Base-by-base conservation (phyloP, 83 land plant species). In the Isoetes engelmannii region DNA sequence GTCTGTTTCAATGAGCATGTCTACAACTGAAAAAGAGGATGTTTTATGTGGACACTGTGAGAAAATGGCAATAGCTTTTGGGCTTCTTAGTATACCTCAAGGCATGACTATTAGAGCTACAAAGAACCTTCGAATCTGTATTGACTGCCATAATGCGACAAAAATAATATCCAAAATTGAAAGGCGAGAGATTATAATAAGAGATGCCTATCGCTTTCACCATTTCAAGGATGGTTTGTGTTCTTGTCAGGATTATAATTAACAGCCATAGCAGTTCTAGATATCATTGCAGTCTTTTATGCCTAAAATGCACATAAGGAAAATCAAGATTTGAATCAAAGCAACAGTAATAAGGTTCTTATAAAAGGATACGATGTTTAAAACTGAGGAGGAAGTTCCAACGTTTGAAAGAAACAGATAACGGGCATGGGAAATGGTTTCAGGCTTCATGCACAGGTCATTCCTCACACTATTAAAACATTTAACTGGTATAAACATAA, bases 41-140 rank as follows among this genome's bases (percentile, higher is more conserved):
- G 53, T 8, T 13, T 50, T n/a, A n/a, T n/a, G 61, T 5, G 71
- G 54, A 45, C 86, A 84, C 60, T 77, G 86, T 37, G 83, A 84
- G 70, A 84, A 84, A 72, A 12, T 84, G 17, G 86, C 86, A 5
- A 74, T 84, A 43, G 84, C 86, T 4, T 84, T 68, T 73, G 77
- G 68, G 28, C 70, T 84, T 7, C 42, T 84, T 5, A 69, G 72
- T 44, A 81, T 77, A 48, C 61, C 58, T n/a, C 46, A 56, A 4
- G 79, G 62, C 0, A 49, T 72, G 44, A n/a, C 72, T 5, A 60
- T 84, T 10, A 67, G 78, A 15, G 69, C 77, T 44, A 48, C 56
- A 7, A 77, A 70, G n/a, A 84, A 84, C 55, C 63, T 84, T 12
- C 67, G 86, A 50, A 81, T 84, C 83, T 77, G 84, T 43, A 70